Evolutionary conservation across 1,139 yeast genomes (phyloP).

Genomic region (Pichia sp.): DNA sequence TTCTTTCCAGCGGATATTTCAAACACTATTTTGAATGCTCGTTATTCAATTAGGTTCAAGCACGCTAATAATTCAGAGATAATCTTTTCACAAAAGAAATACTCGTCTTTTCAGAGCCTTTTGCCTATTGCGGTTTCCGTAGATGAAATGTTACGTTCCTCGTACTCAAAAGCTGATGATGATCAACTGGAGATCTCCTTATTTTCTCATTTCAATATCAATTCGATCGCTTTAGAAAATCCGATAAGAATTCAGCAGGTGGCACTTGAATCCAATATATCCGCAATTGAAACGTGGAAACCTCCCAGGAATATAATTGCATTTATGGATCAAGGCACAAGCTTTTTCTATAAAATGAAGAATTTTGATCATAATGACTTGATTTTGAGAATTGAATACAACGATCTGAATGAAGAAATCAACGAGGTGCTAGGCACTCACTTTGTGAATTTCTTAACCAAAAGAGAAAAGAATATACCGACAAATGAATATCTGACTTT

Average conservation of each 20-base stretch:
- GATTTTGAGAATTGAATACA: conserved; percentile 36
- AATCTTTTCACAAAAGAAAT: conserved; percentile 8
- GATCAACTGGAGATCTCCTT: conserved; percentile 21
- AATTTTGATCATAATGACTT: conserved; percentile 32
- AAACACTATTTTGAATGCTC: conserved; percentile 15
- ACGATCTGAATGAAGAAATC: conserved; percentile 39
- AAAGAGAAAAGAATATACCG: neutral
- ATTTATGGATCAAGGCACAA: conserved; percentile 62
- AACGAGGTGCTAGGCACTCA: conserved; percentile 14
- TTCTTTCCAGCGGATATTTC: conserved; percentile 27
- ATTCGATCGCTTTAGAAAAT: conserved; percentile 40
- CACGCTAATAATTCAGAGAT: conserved; percentile 1
- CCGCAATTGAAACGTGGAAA: conserved; percentile 19
- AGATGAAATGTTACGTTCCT: conserved; percentile 59
- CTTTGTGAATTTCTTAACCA: conserved; percentile 10
- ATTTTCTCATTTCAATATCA: conserved; percentile 61
- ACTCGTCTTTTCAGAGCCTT: conserved; percentile 37
- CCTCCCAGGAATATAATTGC: conserved; percentile 34
- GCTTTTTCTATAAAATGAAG: conserved; percentile 47
- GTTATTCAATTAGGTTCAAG: conserved; percentile 7
- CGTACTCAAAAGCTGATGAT: conserved; percentile 19
- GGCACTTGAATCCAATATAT: conserved; percentile 28
- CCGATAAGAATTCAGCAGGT: conserved; percentile 51
- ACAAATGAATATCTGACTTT: conserved; percentile 15
- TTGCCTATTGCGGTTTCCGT: conserved; percentile 62